A percentile compares a stretch with the other conserved stretches of the same genome.
These are phyloP conservation scores for Ogataea pini DNA, from an alignment of 805 yeast genomes.

Conservation along the genomic window DNA sequence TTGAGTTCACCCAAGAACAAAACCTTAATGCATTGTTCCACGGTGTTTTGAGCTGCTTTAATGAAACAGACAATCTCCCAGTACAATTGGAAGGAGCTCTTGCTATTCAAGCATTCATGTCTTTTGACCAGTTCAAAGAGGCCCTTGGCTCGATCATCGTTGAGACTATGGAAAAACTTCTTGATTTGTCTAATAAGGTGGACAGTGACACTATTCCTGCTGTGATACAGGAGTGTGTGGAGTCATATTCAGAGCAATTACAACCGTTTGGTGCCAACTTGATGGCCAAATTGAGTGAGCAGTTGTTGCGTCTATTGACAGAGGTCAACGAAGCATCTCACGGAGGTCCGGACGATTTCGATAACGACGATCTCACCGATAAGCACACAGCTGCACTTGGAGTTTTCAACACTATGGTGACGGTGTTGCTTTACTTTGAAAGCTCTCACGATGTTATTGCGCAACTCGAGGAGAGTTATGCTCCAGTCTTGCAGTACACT, in stretches of 20 bases:
- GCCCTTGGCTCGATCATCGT: constrained; percentile 69
- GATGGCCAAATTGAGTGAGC: constrained; percentile 63
- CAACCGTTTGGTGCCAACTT: constrained; percentile 86
- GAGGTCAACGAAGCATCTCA: constrained; percentile 68
- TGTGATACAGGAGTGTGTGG: constrained; percentile 95
- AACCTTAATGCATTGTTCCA: constrained; percentile 42
- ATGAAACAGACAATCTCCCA: constrained; percentile 59
- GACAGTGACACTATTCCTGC: constrained; percentile 86
- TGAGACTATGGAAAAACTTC: constrained; percentile 77
- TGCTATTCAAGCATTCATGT: constrained; percentile 78
- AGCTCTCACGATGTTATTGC: constrained; percentile 69
- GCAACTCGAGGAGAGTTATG: constrained; percentile 68
- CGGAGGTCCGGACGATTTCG: constrained; percentile 53
- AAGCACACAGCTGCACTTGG: constrained; percentile 88
- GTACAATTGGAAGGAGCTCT: constrained; percentile 82
- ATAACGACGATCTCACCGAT: constrained; percentile 50
- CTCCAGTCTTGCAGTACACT: constrained; percentile 72
- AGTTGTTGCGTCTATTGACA: constrained; percentile 67
- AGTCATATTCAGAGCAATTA: constrained; percentile 79
- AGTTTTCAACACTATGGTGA: constrained; percentile 79
- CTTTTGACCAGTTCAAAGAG: constrained; percentile 63
- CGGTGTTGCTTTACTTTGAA: constrained; percentile 85
- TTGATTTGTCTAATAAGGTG: constrained; percentile 72
- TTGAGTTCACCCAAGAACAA: constrained; percentile 48
- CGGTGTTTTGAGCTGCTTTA: constrained; percentile 48